phyloP scores from a whole-genome alignment of 2,329 filamentous ascomycete genomes.

The Ilyonectria robusta region DNA sequence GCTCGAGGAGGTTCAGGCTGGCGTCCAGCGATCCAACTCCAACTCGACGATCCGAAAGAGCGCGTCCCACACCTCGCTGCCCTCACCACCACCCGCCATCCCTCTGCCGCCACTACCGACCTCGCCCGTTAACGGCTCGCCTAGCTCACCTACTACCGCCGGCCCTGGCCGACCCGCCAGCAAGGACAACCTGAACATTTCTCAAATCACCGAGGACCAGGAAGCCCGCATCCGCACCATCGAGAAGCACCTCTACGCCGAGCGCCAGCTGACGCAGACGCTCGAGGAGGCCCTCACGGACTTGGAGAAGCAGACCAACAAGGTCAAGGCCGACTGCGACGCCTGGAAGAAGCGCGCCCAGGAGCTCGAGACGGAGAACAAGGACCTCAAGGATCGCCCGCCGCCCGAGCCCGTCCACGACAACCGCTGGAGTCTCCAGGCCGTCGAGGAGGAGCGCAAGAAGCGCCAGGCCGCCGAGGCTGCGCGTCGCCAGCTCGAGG shows the following conservation, averaged over 20 bases:
- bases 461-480: conserved; percentile 92
- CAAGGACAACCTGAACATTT: conserved; percentile 78
- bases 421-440: conserved; percentile 81
- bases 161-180: conserved; percentile 80
- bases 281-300: conserved; percentile 96
- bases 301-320: conserved; percentile 91
- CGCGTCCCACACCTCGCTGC: conserved; percentile 84
- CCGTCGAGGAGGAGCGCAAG: conserved; percentile 96
- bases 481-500: conserved; percentile 89
- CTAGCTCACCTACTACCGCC: conserved; percentile 67
- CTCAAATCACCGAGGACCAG: conserved; percentile 92
- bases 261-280: conserved; percentile 95
- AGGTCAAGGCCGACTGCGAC: conserved; percentile 91
- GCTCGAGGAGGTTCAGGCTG: conserved; percentile 65
- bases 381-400: conserved; percentile 71
- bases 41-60: conserved; percentile 86
- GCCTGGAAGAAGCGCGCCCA: conserved; percentile 89
- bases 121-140: conserved; percentile 59
- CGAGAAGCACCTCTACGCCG: conserved; percentile 95
- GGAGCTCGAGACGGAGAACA: conserved; percentile 80
- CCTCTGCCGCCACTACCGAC: conserved; percentile 92
- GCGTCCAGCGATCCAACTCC: conserved; percentile 72
- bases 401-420: conserved; percentile 64
- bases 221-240: conserved; percentile 95
- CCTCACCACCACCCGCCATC: conserved; percentile 94